Evolutionary conservation across 108 stramenopile genomes (phyloP).

Genomic region (Seminavis robusta): DNA sequence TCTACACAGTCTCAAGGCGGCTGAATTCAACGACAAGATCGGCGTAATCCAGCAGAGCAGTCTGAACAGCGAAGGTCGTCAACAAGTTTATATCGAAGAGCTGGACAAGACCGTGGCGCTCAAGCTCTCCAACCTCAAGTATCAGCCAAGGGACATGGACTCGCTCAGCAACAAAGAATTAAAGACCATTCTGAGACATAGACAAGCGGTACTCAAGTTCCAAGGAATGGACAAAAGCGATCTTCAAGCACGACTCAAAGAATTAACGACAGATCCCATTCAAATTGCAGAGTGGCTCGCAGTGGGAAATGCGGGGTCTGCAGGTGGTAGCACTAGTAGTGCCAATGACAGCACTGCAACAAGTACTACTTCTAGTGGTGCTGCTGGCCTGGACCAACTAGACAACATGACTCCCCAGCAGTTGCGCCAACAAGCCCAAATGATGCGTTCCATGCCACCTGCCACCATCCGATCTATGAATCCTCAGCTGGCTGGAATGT

Average conservation of each 20-base stretch:
- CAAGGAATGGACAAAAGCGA: constrained; percentile 55
- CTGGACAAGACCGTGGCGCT: constrained; percentile 42
- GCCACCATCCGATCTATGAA: constrained; percentile 51
- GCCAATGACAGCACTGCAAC: constrained; percentile 8
- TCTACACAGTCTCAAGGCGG: constrained; percentile 46
- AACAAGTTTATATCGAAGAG: constrained; percentile 52
- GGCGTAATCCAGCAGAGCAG: constrained; percentile 52
- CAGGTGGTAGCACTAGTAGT: constrained; percentile 10
- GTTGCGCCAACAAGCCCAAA: constrained; percentile 62
- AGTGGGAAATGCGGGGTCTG: constrained; percentile 19
- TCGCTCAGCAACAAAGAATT: constrained; percentile 57
- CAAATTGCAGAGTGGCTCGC: constrained; percentile 38
- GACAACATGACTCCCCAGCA: constrained; percentile 65
- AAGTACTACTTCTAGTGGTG: constrained; percentile 1
- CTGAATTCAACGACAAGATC: constrained; percentile 67
- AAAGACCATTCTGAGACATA: constrained; percentile 42
- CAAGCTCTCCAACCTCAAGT: constrained; percentile 49
- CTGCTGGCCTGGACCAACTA: constrained; percentile 37
- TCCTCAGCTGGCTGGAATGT: constrained; percentile 68
- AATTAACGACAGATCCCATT: constrained; percentile 13
- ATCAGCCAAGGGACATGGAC: constrained; percentile 42
- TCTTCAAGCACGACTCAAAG: constrained; percentile 23
- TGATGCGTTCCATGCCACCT: constrained; percentile 66
- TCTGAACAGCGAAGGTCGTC: constrained; percentile 33
- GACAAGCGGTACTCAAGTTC: constrained; percentile 12